Evolutionary conservation across 345 rosid genomes (phyloP).

Genomic region (Camelina laxa): DNA sequence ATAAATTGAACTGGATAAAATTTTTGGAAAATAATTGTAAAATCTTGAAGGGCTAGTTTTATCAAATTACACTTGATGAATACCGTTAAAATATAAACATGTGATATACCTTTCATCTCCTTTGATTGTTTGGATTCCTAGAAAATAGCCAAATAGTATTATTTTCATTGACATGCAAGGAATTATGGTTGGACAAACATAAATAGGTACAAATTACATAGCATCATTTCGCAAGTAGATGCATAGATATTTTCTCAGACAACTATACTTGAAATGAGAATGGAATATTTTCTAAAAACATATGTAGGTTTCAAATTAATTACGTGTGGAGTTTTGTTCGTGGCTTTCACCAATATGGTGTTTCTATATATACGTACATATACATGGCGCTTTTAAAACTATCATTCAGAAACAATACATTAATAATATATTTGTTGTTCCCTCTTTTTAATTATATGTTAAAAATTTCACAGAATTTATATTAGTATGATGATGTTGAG

Average conservation of each 20-base stretch:
- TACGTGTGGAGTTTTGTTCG: slow-evolving; percentile 43
- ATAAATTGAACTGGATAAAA: too few species aligned
- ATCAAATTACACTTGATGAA: too few species aligned
- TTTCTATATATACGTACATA: slow-evolving; percentile 37
- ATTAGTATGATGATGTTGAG: too few species aligned
- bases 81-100: too few species aligned
- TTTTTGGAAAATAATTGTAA: too few species aligned
- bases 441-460: not conserved
- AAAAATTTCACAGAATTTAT: not conserved
- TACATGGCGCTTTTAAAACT: slow-evolving; percentile 29
- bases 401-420: slow-evolving; percentile 23
- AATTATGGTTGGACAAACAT: not conserved
- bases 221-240: slow-evolving; percentile 19
- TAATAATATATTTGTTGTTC: not conserved
- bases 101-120: not conserved
- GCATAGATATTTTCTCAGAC: slow-evolving; percentile 31
- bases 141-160: not conserved
- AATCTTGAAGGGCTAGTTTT: too few species aligned
- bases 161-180: not conserved
- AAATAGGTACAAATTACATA: not conserved
- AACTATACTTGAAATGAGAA: slow-evolving; percentile 17
- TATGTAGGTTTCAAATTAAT: slow-evolving; percentile 31
- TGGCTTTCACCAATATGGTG: slow-evolving; percentile 49
- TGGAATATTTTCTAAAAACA: slow-evolving; percentile 8
- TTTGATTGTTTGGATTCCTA: not conserved